Base-by-base conservation (phyloP, 2,329 filamentous ascomycete species). In the Pseudopithomyces chartarum region DNA sequence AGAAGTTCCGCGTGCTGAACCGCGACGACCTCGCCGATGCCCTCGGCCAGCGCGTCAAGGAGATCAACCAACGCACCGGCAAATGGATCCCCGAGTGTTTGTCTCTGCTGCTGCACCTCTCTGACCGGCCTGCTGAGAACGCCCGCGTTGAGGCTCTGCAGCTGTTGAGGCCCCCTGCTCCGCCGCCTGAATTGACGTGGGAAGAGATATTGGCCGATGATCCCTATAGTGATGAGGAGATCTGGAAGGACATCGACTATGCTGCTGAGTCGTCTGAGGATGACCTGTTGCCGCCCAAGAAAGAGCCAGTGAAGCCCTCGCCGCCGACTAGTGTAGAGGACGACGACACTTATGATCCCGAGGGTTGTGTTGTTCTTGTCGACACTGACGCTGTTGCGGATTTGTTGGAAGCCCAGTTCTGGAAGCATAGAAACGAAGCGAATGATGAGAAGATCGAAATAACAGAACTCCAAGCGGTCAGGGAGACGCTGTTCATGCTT, bases 401-500 rank as follows among this genome's bases (percentile, higher is more conserved):
- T 6, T 69, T 85, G 15, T 67, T 77, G 52, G 69, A 69, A 22
- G 71, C 73, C 1, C 82, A 84, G 54, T 84, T 82, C 59, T 85
- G 83, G 83, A 75, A 62, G 51, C 47, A 51, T 8, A 7, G 40
- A 13, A 17, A 39, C 1, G 43, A 56, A 6, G 55, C 65, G 26
- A 58, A 64, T 2, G 55, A 58, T 22, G 46, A 40, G 15, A 71
- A 56, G 26, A 49, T 61, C 3, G 65, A 70, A 15, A 79, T 94
- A 6, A 85, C 89, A 0, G 93, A 97, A 70, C 79, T 90, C 1
- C 87, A 93, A 61, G 80, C 88, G 11, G 78, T 93, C 23, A 86
- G 92, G 46, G 92, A 98, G 68, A 85, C 87, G 0, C 79, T 97
- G 0, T 94, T 91, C 66, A 96, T 97, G 91, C 82, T 98, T 0